Conservation (phyloP, 805 yeast genomes). For the Sugiyamaella smithiae region DNA sequence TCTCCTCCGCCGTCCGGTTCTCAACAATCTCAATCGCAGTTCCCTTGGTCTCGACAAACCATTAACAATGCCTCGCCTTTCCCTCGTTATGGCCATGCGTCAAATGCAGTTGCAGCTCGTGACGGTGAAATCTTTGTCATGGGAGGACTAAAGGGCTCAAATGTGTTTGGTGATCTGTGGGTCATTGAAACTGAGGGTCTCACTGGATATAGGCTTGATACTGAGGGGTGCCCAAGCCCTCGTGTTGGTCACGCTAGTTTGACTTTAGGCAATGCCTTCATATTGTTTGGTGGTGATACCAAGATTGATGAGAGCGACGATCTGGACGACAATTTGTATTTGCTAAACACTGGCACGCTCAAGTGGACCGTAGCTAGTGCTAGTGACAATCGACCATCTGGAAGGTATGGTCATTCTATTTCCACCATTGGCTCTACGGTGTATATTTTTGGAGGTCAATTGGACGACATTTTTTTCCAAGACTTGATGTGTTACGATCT, state of each 20-base stretch:
- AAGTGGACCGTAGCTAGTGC: constrained; percentile 81
- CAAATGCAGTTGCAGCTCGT: constrained; percentile 71
- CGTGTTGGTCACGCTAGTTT: constrained; percentile 95
- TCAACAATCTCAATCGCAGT: constrained; percentile 15
- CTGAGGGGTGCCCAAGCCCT: constrained; percentile 85
- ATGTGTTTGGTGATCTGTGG: constrained; percentile 97
- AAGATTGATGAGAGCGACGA: constrained; percentile 61
- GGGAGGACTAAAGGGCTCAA: constrained; percentile 93
- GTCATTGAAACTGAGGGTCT: constrained; percentile 55
- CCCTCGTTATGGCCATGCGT: constrained; percentile 92
- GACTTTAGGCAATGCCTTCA: constrained; percentile 90
- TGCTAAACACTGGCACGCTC: constrained; percentile 73
- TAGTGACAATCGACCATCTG: constrained; percentile 73
- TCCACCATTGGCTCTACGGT: constrained; percentile 64
- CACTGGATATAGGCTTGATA: constrained; percentile 58
- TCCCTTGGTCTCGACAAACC: constrained; percentile 36
- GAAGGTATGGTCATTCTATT: constrained; percentile 92
- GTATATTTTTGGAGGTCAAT: constrained; percentile 92
- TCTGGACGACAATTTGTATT: constrained; percentile 85
- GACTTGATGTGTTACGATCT: constrained; percentile 86
- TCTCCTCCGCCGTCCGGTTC: background rate
- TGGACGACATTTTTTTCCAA: constrained; percentile 75
- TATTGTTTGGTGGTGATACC: constrained; percentile 96
- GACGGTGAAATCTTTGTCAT: constrained; percentile 80
- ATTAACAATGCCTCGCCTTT: constrained; percentile 63